Conservation (phyloP, 2,329 filamentous ascomycete genomes). For the Trichoderma atrobrunneum region DNA sequence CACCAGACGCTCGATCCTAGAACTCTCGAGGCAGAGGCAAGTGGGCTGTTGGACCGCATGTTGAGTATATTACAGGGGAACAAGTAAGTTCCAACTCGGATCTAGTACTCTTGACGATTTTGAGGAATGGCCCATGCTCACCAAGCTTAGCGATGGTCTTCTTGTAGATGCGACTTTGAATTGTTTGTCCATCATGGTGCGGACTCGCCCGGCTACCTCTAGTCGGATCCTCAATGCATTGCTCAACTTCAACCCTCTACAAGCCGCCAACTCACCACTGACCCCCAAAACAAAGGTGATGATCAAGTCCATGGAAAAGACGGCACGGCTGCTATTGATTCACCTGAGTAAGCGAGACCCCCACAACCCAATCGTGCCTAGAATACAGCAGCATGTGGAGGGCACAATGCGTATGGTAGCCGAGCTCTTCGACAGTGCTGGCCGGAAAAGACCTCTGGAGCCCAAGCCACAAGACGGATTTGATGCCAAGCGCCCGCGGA, state of each 20-base stretch:
- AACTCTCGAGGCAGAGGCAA: conserved; percentile 88
- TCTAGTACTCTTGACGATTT: neutral
- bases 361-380: conserved; percentile 68
- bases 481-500: conserved; percentile 80
- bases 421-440: conserved; percentile 76
- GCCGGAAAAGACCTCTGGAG: conserved; percentile 72
- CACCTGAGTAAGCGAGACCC: conserved; percentile 85
- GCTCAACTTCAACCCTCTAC: conserved; percentile 88
- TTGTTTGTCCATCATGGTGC: conserved; percentile 76
- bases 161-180: conserved; percentile 91
- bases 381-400: conserved; percentile 86
- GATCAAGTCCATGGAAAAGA: conserved; percentile 92
- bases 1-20: conserved; percentile 77
- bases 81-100: conserved; percentile 55
- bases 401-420: conserved; percentile 73
- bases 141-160: conserved; percentile 67
- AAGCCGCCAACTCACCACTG: conserved; percentile 71
- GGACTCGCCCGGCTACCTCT: conserved; percentile 74
- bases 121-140: neutral
- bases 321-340: conserved; percentile 76
- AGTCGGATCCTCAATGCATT: conserved; percentile 83
- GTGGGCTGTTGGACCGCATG: conserved; percentile 84
- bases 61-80: conserved; percentile 80
- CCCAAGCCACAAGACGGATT: conserved; percentile 68
- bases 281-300: conserved; percentile 77